Conservation (phyloP, 768 basidiomycete species). For the Glaciozyma martinii region DNA sequence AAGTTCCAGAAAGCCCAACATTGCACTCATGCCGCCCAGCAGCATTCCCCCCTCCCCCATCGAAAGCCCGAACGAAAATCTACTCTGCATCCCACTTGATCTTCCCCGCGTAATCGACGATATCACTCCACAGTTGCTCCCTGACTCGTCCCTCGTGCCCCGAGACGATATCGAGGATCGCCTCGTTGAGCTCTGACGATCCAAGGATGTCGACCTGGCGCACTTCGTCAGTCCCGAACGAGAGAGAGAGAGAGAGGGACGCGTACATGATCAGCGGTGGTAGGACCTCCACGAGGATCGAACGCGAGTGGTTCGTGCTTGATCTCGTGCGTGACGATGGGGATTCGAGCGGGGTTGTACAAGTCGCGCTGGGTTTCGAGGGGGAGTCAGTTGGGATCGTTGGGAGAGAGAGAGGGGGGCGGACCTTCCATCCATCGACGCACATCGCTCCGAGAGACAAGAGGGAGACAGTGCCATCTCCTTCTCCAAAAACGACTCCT, state of each 20-base stretch:
- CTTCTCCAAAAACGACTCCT: slow-evolving; percentile 87
- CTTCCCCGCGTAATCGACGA: slow-evolving; percentile 61
- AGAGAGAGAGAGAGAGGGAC: too few species aligned
- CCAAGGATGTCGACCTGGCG: slow-evolving; percentile 41
- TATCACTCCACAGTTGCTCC: slow-evolving; percentile 65
- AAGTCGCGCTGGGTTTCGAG: slow-evolving; percentile 48
- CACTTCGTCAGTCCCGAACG: neutral
- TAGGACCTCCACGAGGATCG: slow-evolving; percentile 77
- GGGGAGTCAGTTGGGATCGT: neutral
- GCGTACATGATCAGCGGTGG: slow-evolving; percentile 51
- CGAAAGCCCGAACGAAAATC: neutral
- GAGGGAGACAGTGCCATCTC: slow-evolving; percentile 84
- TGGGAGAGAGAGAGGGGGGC: neutral
- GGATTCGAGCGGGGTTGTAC: slow-evolving; percentile 89
- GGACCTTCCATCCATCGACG: slow-evolving; percentile 76
- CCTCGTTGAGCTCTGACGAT: slow-evolving; percentile 71
- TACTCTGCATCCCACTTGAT: slow-evolving; percentile 60
- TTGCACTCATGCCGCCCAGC: neutral
- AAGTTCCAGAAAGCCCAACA: neutral
- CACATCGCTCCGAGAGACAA: slow-evolving; percentile 92
- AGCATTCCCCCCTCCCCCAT: too few species aligned
- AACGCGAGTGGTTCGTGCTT: slow-evolving; percentile 60
- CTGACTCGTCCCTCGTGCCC: slow-evolving; percentile 63
- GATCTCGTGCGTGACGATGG: slow-evolving; percentile 78
- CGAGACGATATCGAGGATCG: slow-evolving; percentile 81